phyloP scores from a whole-genome alignment of 495 filamentous ascomycete genomes.

The Penicillium salamii region DNA sequence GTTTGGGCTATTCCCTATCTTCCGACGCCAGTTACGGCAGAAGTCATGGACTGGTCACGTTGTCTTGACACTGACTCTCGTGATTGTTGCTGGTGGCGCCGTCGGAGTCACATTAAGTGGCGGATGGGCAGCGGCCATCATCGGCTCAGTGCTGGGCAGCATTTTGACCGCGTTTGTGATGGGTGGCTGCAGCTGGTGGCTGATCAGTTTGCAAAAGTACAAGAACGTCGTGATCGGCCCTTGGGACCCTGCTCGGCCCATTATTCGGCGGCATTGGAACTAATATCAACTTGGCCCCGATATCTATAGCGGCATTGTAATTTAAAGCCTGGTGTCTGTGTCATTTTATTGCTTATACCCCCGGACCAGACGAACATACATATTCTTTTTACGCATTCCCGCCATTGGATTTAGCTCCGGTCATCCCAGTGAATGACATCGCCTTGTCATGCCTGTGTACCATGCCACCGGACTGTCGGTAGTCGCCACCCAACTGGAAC shows the following conservation, averaged over 20 bases:
- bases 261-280: slow-evolving; percentile 62
- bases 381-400: not conserved
- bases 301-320: slow-evolving; percentile 6
- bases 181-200: slow-evolving; percentile 96
- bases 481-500: not conserved
- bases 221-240: slow-evolving; percentile 98
- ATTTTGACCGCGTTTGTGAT: slow-evolving; percentile 70
- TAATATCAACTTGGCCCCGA: slow-evolving; percentile 18
- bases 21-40: slow-evolving; percentile 80
- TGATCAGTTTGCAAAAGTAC: slow-evolving; percentile 95
- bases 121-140: slow-evolving; percentile 70
- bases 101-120: slow-evolving; percentile 71
- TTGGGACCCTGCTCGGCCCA: slow-evolving; percentile 93
- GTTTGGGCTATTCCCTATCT: slow-evolving; percentile 94
- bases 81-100: slow-evolving; percentile 73
- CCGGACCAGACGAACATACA: slow-evolving; percentile 14
- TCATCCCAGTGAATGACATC: not conserved
- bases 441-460: not conserved
- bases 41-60: slow-evolving; percentile 83
- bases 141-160: slow-evolving; percentile 70
- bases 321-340: slow-evolving; percentile 17
- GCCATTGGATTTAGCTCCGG: not conserved
- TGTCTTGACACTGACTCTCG: slow-evolving; percentile 70
- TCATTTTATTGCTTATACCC: slow-evolving; percentile 23
- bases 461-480: not conserved